Conservation (phyloP, 2,329 filamentous ascomycete species). For the Drechslera avenae region DNA sequence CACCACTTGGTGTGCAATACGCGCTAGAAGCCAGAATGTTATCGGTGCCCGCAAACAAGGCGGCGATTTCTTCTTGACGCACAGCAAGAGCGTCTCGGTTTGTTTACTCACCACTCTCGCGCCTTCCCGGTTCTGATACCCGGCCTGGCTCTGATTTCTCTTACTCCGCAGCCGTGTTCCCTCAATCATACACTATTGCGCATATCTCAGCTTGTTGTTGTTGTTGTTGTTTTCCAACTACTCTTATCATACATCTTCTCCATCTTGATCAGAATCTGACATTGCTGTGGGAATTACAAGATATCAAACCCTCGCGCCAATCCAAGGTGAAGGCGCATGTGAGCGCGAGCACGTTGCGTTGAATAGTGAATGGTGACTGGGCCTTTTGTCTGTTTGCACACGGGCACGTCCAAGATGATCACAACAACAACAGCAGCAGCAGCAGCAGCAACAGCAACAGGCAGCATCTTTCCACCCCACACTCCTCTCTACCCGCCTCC, state of each 20-base stretch:
- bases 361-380: background rate
- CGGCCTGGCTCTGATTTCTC: background rate
- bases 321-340: conserved; percentile 6
- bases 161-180: background rate
- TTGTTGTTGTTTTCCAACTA: no score
- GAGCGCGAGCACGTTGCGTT: conserved; percentile 10
- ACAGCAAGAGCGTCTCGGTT: conserved; percentile 2
- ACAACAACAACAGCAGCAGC: conserved; percentile 17
- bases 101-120: conserved; percentile 5
- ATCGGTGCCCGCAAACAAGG: no score
- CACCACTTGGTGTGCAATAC: no score
- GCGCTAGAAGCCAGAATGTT: no score
- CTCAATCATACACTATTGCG: background rate
- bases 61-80: background rate
- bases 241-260: conserved; percentile 11
- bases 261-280: background rate
- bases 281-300: background rate
- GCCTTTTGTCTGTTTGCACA: conserved; percentile 11
- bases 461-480: conserved; percentile 17
- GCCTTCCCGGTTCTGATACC: conserved; percentile 1
- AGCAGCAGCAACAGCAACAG: no score
- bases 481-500: conserved; percentile 32
- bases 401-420: conserved; percentile 18
- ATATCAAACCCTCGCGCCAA: background rate
- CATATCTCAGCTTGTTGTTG: conserved; percentile 2